These are phyloP conservation scores for Sisymbrium altissimum DNA, from an alignment of 345 rosid species.

Conservation along the genomic window DNA sequence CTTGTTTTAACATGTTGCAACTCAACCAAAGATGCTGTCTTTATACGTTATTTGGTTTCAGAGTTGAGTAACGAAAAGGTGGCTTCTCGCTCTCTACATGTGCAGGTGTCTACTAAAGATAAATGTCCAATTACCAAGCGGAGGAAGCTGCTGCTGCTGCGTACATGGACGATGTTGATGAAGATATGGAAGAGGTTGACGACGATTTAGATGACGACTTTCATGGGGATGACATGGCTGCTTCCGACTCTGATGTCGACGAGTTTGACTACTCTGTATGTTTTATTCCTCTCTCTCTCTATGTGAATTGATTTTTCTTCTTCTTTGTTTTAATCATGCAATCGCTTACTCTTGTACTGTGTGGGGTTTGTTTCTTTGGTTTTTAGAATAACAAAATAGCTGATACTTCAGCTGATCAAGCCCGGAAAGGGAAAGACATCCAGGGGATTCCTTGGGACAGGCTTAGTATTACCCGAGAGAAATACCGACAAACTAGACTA, in stretches of 20 bases:
- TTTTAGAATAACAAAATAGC: constrained; percentile 48
- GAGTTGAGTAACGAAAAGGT: not conserved
- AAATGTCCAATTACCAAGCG: constrained; percentile 61
- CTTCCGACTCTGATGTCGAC: constrained; percentile 66
- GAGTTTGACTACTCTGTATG: constrained; percentile 57
- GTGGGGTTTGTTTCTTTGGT: not conserved
- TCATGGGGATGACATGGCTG: constrained; percentile 42
- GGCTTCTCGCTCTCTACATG: not conserved
- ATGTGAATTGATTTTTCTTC: too few species aligned
- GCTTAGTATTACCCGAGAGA: constrained; percentile 64
- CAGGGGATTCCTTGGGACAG: constrained; percentile 94
- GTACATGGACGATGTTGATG: constrained; percentile 61
- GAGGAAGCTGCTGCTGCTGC: constrained; percentile 68
- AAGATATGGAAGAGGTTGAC: constrained; percentile 40
- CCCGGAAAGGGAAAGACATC: constrained; percentile 71
- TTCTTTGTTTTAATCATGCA: not conserved
- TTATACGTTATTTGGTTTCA: not conserved
- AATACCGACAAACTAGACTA: constrained; percentile 69
- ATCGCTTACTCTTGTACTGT: not conserved
- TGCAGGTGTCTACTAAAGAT: constrained; percentile 23
- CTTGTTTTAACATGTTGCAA: too few species aligned
- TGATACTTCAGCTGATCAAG: constrained; percentile 74
- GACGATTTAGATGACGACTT: constrained; percentile 47
- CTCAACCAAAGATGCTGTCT: too few species aligned
- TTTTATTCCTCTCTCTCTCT: not conserved